Evolutionary conservation across 306 rosid genomes (phyloP), one percentile per base, ranked within the genome.

Genomic region (Fagus sylvatica): DNA sequence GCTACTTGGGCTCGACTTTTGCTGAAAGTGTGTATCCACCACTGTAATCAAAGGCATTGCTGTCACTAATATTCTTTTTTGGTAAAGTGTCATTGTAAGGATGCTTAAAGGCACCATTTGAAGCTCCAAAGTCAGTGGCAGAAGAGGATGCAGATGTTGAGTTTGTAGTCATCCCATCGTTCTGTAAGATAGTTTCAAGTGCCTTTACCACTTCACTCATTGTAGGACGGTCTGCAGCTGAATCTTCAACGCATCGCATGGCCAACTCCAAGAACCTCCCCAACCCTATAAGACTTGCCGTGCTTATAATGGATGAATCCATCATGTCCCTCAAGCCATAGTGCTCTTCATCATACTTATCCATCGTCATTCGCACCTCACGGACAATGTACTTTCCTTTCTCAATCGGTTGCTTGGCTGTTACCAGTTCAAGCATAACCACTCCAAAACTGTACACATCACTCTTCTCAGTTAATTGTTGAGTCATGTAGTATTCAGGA

Each of bases 401-500:
- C 79, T 92, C 97, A 17, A 95, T 91, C 3, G 99, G 96, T 68
- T 89, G 97, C 86, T 76, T 87, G 3, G 97, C 90, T 5, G 95
- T 89, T 80, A 95, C 78, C 32, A 95, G 76, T 76, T 95, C 99
- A 30, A 95, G 86, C 98, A 95, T 91, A 1, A 95, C 98, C 0
- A 95, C 98, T 11, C 99, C 99, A 40, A 88, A 95, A 67, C 99
- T 93, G 78, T 95, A 95, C 46, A 93, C 97, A 33, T 95, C 99
- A 43, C 98, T 93, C 81, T 93, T 95, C 69, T 91, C 98, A 0
- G 97, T 91, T 41, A 95, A 77, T 57, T 95, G 98, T 65, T 95
- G 97, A 28, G 97, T 95, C 97, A 91, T 85, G 88, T 95, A 95
- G 70, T 95, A 95, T 83, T 95, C 96, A 2, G 98, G 99, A 84